Base-by-base conservation (phyloP, 2,329 filamentous ascomycete genomes). In the Colletotrichum orchidophilum region DNA sequence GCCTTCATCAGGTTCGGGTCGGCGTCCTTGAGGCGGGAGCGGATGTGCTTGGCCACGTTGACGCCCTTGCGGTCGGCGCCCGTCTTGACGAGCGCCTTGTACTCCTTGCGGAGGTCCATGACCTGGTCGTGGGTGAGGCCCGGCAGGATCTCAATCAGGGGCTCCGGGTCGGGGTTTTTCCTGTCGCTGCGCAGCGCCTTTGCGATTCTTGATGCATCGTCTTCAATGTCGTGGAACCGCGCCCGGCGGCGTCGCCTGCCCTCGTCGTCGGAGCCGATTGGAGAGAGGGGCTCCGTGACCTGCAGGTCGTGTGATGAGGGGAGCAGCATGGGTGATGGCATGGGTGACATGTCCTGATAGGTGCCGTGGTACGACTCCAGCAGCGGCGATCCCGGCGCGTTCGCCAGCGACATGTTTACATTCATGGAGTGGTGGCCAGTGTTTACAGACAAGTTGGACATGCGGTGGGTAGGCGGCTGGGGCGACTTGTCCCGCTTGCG, bases 311-410 rank as follows among this genome's bases (percentile, higher is more conserved):
- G 68, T n/a, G 69, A 27, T 5, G 73, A 64, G 29, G 73, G 80
- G 4, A 90, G 77, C 76, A 91, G 85, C 27, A 95, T 84, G 0
- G 95, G 94, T 0, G 95, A 95, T 0, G 95, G 95, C 94, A 98
- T 97, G 0, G 96, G 95, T 0, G 95, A 97, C 76, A 97, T 93
- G 69, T 94, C 94, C 81, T 98, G 96, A 77, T 97, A 98, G 0
- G 95, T 97, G 49, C 96, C 96, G 73, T 92, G 93, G 81, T 98
- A 98, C 1, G 96, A 92, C 82, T 98, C 96, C 2, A 97, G 89
- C 60, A 98, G 86, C 0, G 96, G 96, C 73, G 94, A 97, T 1
- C 90, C 90, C 0, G 95, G 94, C 1, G 94, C 87, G 26, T 84
- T 83, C 2, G 87, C 83, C 1, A 90, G 79, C 13, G 88, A 85